Evolutionary conservation across 768 basidiomycete genomes (phyloP), one percentile per base, ranked within the genome.

Genomic region (Kwoniella sp.): DNA sequence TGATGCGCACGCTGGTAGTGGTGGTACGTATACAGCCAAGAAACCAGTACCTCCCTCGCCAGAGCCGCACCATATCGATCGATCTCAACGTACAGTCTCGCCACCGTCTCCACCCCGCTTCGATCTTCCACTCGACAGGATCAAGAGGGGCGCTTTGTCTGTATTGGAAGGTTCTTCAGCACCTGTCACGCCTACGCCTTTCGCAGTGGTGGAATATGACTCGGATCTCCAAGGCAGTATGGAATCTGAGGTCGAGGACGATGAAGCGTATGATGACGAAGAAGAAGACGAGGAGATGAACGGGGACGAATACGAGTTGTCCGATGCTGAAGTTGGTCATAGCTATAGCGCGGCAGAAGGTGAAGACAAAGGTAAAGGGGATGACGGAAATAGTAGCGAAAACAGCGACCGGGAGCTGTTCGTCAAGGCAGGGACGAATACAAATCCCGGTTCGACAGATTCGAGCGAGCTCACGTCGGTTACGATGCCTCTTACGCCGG

Each of bases 31-130:
- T n/a, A 7, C 41, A 7, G 41, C 20, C 8, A 45, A 45, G 17
- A 54, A 29, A 17, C 29, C 29, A 30, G 7, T 54, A 8, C 53
- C 53, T 13, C 53, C 53, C 20, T 54, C 26, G 53, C 53, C 53
- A 17, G 53, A 54, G 31, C 8, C 28, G 13, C 53, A 54, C 28
- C 53, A 54, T 54, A 54, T 54, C 53, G 28, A 54, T 29, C 25
- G 53, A n/a, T 29, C 28, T 30, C 23, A 54, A 31, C 26, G 53
- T 3, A 26, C 26, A 20, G 30, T 54, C 53, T 29, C 53, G 11
- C 53, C 53, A 12, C 53, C 53, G 15, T 8, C 53, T 8, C 53
- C 53, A n/a, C 53, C 53, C 2, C 25, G 22, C 26, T 54, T 54
- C 30, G 41, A 45, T 17, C 41, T 45, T 9, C 41, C 41, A 8